Conservation (phyloP, 192 early-diverging fungal genomes). For the Coemansia furcata region DNA sequence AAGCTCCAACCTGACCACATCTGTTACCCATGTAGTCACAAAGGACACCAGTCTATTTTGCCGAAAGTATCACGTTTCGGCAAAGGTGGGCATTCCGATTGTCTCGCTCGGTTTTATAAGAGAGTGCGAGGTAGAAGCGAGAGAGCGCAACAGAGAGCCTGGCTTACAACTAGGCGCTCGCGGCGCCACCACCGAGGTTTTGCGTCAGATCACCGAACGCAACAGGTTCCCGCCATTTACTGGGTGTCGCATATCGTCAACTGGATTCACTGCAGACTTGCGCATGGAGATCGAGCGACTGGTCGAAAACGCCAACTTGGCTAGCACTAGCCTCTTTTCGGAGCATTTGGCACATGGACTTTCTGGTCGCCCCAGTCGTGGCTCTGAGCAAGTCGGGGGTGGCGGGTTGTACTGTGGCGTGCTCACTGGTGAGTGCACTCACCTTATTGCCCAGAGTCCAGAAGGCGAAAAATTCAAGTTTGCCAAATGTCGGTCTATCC, state of each 20-base stretch:
- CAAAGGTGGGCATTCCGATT: constrained; percentile 37
- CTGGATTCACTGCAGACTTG: constrained; percentile 30
- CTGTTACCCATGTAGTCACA: constrained; percentile 41
- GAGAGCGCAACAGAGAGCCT: background rate
- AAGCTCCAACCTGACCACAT: constrained; percentile 38
- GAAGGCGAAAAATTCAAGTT: constrained; percentile 49
- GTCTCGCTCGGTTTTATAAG: constrained; percentile 40
- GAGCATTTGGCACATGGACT: background rate
- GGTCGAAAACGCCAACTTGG: background rate
- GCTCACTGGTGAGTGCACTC: constrained; percentile 42
- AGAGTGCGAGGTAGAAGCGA: constrained; percentile 40
- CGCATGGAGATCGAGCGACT: constrained; percentile 39
- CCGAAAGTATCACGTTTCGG: constrained; percentile 40
- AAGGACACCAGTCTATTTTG: constrained; percentile 25
- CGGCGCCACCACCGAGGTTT: background rate
- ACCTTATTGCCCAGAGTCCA: constrained; percentile 30
- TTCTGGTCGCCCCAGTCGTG: no score
- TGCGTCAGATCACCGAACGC: constrained; percentile 18
- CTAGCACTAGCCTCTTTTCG: background rate
- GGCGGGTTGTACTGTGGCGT: constrained; percentile 36
- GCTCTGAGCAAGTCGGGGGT: constrained; percentile 23
- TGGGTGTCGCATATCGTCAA: constrained; percentile 41
- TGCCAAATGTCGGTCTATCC: constrained; percentile 32
- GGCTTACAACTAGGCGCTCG: background rate
- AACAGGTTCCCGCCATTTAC: constrained; percentile 42